These are phyloP conservation scores for Ophiostoma piceae DNA, from an alignment of 2,329 filamentous ascomycete species.

Conservation along the genomic window DNA sequence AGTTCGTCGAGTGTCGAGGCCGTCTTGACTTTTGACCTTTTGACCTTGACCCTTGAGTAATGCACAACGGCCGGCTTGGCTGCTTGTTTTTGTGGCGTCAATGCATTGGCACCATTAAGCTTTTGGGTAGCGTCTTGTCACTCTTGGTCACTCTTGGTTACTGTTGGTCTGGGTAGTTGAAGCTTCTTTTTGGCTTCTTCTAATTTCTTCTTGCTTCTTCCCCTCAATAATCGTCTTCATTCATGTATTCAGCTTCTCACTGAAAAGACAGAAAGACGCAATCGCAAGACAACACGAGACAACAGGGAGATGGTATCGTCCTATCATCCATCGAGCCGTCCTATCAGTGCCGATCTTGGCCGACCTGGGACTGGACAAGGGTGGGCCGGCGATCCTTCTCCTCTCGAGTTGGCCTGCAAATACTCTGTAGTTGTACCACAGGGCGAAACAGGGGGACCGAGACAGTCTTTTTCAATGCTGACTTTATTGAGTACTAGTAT, in stretches of 20 bases:
- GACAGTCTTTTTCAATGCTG: not conserved
- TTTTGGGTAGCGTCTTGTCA: not conserved
- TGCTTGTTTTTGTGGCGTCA: conserved; percentile 2
- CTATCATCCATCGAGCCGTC: conserved; percentile 1
- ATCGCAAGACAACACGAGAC: not conserved
- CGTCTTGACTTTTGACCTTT: no score
- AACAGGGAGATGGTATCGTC: not conserved
- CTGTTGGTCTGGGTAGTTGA: no score
- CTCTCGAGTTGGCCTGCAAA: not conserved
- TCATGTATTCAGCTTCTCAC: no score
- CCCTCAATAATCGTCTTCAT: no score
- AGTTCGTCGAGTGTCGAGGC: no score
- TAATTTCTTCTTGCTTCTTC: no score
- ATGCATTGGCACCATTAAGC: not conserved
- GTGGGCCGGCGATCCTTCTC: not conserved
- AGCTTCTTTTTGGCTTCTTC: no score
- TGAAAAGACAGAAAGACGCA: not conserved
- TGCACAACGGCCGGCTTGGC: not conserved
- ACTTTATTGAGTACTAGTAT: not conserved
- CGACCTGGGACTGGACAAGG: not conserved
- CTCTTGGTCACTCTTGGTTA: no score
- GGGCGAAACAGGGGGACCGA: not conserved
- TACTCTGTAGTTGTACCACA: not conserved
- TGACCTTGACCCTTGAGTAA: no score
- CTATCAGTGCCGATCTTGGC: not conserved